A percentile compares a stretch with the other conserved stretches of the same genome.
phyloP scores from a whole-genome alignment of 1,284 basidiomycete genomes.

The Ustilago sp. region DNA sequence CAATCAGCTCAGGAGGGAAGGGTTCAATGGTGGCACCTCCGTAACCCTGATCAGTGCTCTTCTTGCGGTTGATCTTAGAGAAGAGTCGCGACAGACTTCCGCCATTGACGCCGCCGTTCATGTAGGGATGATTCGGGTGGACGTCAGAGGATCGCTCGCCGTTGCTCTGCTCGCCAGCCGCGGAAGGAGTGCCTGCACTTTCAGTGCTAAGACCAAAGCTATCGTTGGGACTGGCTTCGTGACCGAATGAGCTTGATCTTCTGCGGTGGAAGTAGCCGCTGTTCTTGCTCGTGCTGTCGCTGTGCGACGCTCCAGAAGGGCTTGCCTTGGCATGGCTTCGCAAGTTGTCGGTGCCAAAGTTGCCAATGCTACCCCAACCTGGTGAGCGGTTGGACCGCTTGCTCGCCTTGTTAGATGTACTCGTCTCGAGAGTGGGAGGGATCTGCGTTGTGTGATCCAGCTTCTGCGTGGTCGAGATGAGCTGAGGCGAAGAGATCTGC shows the following conservation, averaged over 20 bases:
- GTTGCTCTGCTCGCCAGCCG: slow-evolving; percentile 8
- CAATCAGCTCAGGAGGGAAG: slow-evolving; percentile 38
- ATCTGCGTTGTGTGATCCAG: slow-evolving; percentile 52
- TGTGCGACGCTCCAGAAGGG: slow-evolving; percentile 12
- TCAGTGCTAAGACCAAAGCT: slow-evolving; percentile 11
- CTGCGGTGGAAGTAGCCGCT: slow-evolving; percentile 40
- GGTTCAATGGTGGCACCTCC: slow-evolving; percentile 49
- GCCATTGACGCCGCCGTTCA: slow-evolving; percentile 33
- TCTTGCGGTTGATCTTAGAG: slow-evolving; percentile 46
- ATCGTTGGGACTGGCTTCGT: slow-evolving; percentile 32
- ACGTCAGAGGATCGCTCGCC: slow-evolving; percentile 9
- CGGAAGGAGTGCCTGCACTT: neutral
- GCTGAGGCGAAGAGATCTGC: slow-evolving; percentile 59
- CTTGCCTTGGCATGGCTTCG: slow-evolving; percentile 27
- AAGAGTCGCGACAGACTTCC: slow-evolving; percentile 50
- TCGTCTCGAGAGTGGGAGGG: slow-evolving; percentile 16
- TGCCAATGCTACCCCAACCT: slow-evolving; percentile 32
- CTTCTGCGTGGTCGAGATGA: slow-evolving; percentile 59
- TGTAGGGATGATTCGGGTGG: slow-evolving; percentile 43
- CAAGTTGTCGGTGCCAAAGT: slow-evolving; percentile 12
- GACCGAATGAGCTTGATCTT: slow-evolving; percentile 59
- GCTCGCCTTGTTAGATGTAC: neutral
- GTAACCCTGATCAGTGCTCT: slow-evolving; percentile 28
- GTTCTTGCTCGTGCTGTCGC: slow-evolving; percentile 27
- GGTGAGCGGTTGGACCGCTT: slow-evolving; percentile 25